phyloP scores from a whole-genome alignment of 2,329 filamentous ascomycete species.

The Gnomoniopsis smithogilvyi region DNA sequence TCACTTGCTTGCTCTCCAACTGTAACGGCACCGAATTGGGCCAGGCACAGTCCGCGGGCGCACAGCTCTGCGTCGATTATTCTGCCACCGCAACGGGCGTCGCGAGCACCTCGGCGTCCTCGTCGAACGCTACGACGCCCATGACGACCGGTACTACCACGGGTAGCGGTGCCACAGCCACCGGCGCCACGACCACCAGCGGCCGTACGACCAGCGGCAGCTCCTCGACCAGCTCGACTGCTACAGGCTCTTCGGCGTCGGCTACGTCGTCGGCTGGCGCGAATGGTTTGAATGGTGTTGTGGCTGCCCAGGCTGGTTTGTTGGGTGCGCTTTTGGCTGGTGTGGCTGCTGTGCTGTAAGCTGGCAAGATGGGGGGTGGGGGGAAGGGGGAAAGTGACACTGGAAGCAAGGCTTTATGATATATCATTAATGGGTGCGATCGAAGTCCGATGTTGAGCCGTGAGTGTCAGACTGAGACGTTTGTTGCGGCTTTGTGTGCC shows the following conservation, averaged over 20 bases:
- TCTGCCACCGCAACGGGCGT: conserved; percentile 20
- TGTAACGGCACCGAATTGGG: conserved; percentile 28
- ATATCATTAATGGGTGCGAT: too few relatives aligned
- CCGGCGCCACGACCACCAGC: background rate
- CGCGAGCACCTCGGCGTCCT: conserved; percentile 4
- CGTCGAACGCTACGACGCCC: background rate
- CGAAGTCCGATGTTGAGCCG: too few relatives aligned
- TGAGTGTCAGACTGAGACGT: too few relatives aligned
- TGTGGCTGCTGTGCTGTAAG: conserved; percentile 8
- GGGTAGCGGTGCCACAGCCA: background rate
- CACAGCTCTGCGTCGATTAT: conserved; percentile 28
- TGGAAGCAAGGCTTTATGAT: background rate
- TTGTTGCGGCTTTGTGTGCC: too few relatives aligned
- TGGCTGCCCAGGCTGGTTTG: conserved; percentile 7
- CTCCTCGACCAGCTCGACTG: background rate
- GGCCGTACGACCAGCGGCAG: background rate
- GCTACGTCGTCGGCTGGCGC: conserved; percentile 3
- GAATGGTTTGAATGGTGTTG: background rate
- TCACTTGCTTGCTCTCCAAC: conserved; percentile 28
- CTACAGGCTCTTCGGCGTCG: background rate
- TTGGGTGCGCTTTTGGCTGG: conserved; percentile 5
- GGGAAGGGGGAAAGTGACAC: background rate
- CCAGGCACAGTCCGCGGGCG: conserved; percentile 28
- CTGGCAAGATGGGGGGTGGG: background rate
- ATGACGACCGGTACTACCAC: background rate